Conservation (phyloP, 345 rosid species). For the Rhodamnia argentea region DNA sequence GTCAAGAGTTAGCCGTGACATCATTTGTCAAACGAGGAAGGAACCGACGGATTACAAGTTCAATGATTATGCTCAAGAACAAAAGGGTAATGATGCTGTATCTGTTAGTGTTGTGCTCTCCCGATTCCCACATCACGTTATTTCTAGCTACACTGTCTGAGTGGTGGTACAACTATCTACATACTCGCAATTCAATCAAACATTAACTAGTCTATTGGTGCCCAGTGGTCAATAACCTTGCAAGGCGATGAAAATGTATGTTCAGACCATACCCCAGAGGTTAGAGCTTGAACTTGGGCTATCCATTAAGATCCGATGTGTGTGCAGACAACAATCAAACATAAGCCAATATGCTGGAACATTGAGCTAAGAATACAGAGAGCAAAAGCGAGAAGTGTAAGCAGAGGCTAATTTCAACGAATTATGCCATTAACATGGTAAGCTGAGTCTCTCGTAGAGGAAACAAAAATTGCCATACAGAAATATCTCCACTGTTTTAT, state of each 20-base stretch:
- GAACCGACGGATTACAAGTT: not conserved
- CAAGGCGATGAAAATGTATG: not conserved
- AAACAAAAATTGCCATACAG: not conserved
- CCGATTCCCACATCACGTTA: not conserved
- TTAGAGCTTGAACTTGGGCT: not conserved
- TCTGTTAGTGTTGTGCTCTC: not conserved
- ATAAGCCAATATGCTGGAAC: not conserved
- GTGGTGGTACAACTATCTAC: not conserved
- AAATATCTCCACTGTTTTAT: not conserved
- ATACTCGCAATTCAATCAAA: not conserved
- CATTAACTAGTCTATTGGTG: not conserved
- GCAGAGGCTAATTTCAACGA: not conserved
- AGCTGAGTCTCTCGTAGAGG: not conserved
- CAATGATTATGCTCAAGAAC: not conserved
- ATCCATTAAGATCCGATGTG: not conserved
- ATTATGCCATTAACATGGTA: not conserved
- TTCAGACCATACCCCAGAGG: not conserved
- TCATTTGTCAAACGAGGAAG: not conserved
- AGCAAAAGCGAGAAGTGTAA: not conserved
- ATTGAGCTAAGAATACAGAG: not conserved
- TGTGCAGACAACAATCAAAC: not conserved
- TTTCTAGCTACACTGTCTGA: rapidly evolving
- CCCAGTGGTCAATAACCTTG: not conserved
- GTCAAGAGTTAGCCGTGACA: not conserved
- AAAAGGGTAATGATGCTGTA: not conserved